Conservation (phyloP, 2,329 filamentous ascomycete species). For the Nothophaeocryptopus gaeumannii region DNA sequence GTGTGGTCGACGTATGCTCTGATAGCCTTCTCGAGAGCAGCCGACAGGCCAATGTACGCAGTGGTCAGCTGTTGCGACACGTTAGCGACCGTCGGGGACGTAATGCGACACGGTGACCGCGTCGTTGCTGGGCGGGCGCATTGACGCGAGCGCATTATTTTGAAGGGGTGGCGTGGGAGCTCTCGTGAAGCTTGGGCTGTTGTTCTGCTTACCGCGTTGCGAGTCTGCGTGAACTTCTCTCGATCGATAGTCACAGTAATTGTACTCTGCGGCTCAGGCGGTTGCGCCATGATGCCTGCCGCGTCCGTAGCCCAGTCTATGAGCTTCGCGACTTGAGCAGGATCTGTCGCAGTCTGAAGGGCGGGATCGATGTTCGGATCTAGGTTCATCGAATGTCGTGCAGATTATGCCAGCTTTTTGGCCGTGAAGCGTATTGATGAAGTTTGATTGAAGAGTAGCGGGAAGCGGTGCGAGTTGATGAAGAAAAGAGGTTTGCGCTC, state of each 20-base stretch:
- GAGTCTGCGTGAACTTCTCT: conserved; percentile 22
- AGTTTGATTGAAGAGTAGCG: too few species aligned
- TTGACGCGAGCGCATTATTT: neutral
- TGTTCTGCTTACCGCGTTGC: conserved; percentile 22
- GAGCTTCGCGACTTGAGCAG: too few species aligned
- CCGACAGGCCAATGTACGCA: conserved; percentile 74
- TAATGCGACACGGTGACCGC: conserved; percentile 1
- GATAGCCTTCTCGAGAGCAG: conserved; percentile 74
- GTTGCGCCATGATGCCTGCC: too few species aligned
- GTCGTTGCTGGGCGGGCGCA: conserved; percentile 1
- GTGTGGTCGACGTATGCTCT: conserved; percentile 85
- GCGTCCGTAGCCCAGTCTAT: too few species aligned
- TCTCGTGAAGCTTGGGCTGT: neutral
- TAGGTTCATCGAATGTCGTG: too few species aligned
- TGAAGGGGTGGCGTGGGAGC: neutral
- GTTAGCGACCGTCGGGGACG: conserved; percentile 2
- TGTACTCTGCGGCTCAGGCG: too few species aligned
- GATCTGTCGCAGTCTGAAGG: too few species aligned
- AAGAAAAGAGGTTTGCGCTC: too few species aligned
- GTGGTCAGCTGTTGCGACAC: conserved; percentile 61
- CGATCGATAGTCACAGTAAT: conserved; percentile 18
- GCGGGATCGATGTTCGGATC: too few species aligned
- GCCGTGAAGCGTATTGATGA: too few species aligned
- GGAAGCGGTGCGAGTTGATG: too few species aligned
- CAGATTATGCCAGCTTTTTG: too few species aligned